Base-by-base conservation (phyloP, 495 filamentous ascomycete species). In the Daldinia decipiens region DNA sequence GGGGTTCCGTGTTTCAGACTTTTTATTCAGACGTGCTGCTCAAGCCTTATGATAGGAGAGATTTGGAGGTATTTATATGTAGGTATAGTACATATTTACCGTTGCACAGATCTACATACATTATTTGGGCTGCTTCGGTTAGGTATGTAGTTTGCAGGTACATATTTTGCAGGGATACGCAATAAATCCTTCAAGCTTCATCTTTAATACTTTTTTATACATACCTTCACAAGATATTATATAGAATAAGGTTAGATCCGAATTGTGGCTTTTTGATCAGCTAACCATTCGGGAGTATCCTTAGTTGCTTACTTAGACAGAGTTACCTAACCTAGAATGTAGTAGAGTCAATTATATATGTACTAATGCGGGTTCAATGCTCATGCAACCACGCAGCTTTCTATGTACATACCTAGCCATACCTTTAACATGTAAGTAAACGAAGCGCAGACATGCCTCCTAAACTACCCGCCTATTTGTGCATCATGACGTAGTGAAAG, bases 231-330 rank as follows among this genome's bases (percentile, higher is more conserved):
- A 21, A 24, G 1, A 12, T 24, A 34, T 15, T 39, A 12, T 56
- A 13, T 31, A 31, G 68, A 58, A 70, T 51, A 67, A 68, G 69
- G 64, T 64, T 72, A 61, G 63, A 68, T 60, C 69, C 59, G 69
- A 60, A 45, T 36, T 24, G 47, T 62, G 58, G 45, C 40, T 43
- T 31, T 31, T 52, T 59, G 36, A 34, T 52, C 19, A 53, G 38
- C 59, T 8, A 59, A 63, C 50, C 19, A 26, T 43, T 66, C 58
- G 68, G 68, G 68, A 66, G 29, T 62, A 58, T 62, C 62, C 68
- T 58, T 62, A 68, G 12, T 21, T 27, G 43, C 50, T 47, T 47
- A 40, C 39, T 40, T 40, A 2, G 15, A 40, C n/a, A 1, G 15
- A 40, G 21, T 24, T 24, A 24, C 1, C 17, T 40, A 40, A 40